Percentiles rank a stretch among this genome's conserved stretches.
phyloP scores from a whole-genome alignment of 2,329 filamentous ascomycete species.

The Neonectria faginata region DNA sequence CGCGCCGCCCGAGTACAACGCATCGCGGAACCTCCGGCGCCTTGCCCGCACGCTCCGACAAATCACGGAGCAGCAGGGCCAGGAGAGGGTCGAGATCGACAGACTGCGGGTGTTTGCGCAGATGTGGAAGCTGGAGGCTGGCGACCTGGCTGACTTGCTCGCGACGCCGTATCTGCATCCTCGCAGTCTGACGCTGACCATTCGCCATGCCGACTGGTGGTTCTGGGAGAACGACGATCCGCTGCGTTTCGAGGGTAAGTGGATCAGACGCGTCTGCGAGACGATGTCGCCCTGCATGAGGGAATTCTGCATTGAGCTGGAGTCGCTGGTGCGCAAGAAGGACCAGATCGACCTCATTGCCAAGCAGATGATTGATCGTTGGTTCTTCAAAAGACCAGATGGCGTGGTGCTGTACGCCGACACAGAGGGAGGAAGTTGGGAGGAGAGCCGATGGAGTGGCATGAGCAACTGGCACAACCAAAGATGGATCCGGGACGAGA shows the following conservation, averaged over 20 bases:
- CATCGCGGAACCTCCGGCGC: neutral
- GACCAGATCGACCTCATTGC: slow-evolving; percentile 59
- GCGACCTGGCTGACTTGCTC: slow-evolving; percentile 45
- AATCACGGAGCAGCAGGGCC: slow-evolving; percentile 38
- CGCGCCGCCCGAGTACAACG: slow-evolving; percentile 45
- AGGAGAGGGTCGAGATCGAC: slow-evolving; percentile 44
- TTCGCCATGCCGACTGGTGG: slow-evolving; percentile 64
- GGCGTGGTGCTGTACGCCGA: slow-evolving; percentile 48
- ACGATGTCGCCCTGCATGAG: slow-evolving; percentile 50
- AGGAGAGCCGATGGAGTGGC: slow-evolving; percentile 57
- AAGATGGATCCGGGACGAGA: slow-evolving; percentile 59
- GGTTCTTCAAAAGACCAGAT: slow-evolving; percentile 47
- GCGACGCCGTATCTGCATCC: slow-evolving; percentile 48
- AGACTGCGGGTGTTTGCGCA: slow-evolving; percentile 57
- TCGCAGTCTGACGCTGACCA: slow-evolving; percentile 55
- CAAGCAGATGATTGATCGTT: slow-evolving; percentile 35
- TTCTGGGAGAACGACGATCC: slow-evolving; percentile 54
- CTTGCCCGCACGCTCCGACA: slow-evolving; percentile 27
- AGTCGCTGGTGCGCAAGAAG: slow-evolving; percentile 60
- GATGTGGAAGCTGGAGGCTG: slow-evolving; percentile 53
- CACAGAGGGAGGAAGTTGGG: slow-evolving; percentile 35
- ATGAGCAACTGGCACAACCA: slow-evolving; percentile 54
- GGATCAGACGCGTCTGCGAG: slow-evolving; percentile 48
- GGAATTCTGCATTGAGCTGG: slow-evolving; percentile 59
- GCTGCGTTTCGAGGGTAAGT: slow-evolving; percentile 51